phyloP scores from a whole-genome alignment of 2,329 filamentous ascomycete genomes.

The Arthrinium phaeospermum region DNA sequence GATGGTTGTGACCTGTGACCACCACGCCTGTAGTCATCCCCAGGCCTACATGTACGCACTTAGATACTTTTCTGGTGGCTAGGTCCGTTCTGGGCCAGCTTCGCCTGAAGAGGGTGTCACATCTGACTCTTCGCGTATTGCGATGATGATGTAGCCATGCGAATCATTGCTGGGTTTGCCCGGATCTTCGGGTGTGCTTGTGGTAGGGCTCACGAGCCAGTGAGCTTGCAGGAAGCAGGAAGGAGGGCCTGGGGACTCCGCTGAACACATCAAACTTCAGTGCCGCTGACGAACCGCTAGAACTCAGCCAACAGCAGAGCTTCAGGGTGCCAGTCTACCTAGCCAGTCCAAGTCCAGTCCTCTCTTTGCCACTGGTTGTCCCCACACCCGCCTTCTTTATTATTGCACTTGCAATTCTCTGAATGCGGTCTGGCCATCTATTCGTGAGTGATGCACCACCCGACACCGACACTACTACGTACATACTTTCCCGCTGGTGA shows the following conservation, averaged over 20 bases:
- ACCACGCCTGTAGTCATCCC: not conserved
- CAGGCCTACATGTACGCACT: not conserved
- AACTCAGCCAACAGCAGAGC: constrained; percentile 2
- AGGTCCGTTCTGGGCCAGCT: not conserved
- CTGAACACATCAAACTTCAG: constrained; percentile 7
- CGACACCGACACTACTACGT: not conserved
- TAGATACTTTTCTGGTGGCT: not conserved
- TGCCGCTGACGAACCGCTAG: constrained; percentile 1
- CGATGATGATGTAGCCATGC: constrained; percentile 12
- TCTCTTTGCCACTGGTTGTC: constrained; percentile 1
- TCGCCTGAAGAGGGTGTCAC: constrained; percentile 7
- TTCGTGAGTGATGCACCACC: not conserved
- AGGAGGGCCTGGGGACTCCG: constrained; percentile 2
- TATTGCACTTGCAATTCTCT: too few relatives aligned
- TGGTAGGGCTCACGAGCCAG: not conserved
- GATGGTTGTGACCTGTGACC: constrained; percentile 1
- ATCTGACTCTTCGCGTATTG: constrained; percentile 2
- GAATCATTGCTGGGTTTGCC: constrained; percentile 12
- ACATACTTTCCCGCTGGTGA: constrained; percentile 4
- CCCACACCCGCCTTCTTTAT: constrained; percentile 1
- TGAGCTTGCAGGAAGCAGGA: constrained; percentile 1
- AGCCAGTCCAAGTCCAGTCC: not conserved
- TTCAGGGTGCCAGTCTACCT: constrained; percentile 8
- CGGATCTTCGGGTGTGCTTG: constrained; percentile 6
- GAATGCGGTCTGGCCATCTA: not conserved